phyloP scores from a whole-genome alignment of 176 grass and related monocot species.

The Rhynchospora tenuis region DNA sequence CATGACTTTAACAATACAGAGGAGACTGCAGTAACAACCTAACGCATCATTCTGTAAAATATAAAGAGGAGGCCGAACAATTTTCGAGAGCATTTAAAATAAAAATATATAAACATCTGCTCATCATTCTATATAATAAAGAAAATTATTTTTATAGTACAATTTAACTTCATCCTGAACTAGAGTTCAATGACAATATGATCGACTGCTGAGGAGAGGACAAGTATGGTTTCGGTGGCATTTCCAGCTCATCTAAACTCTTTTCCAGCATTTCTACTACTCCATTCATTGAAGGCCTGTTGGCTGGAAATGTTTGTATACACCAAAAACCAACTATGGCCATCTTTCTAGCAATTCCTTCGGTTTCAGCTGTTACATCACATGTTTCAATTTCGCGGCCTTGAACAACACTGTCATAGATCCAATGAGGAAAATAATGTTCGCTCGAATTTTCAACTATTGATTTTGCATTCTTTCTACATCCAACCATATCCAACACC shows the following conservation, averaged over 20 bases:
- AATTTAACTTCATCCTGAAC: no score
- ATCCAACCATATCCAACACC: constrained; percentile 45
- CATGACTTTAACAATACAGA: no score
- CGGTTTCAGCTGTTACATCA: neutral
- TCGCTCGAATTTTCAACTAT: constrained; percentile 32
- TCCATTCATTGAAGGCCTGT: constrained; percentile 40
- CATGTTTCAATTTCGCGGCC: constrained; percentile 3
- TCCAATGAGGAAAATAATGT: constrained; percentile 31
- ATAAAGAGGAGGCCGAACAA: no score
- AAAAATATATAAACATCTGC: no score
- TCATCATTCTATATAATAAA: no score
- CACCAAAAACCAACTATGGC: constrained; percentile 39
- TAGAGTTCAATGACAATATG: no score
- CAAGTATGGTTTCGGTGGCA: constrained; percentile 22
- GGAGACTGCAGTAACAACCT: no score
- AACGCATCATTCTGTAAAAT: no score
- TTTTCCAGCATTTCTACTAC: constrained; percentile 44
- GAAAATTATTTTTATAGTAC: no score
- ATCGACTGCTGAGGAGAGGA: neutral
- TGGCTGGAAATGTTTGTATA: constrained; percentile 26
- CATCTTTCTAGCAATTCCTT: constrained; percentile 32
- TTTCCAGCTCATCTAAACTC: constrained; percentile 26
- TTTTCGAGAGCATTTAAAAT: no score
- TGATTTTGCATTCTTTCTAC: constrained; percentile 41
- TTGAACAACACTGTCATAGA: constrained; percentile 37